Conservation (phyloP, 2,329 filamentous ascomycete genomes). For the Monascus ruber region DNA sequence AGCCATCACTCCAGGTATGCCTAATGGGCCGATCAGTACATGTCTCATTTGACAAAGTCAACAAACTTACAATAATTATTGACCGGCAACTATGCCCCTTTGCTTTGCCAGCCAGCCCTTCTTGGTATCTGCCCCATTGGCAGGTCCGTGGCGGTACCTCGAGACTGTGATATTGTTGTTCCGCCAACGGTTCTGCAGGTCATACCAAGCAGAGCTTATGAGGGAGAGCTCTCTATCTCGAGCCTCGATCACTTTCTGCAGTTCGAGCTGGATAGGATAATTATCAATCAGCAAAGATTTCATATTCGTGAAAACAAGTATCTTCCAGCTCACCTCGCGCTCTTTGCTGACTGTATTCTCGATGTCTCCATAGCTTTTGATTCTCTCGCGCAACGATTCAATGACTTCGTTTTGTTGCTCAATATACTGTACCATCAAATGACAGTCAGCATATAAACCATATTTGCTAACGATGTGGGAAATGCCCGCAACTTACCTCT, state of each 20-base stretch:
- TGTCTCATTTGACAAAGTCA: too few species aligned
- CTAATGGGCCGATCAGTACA: too few species aligned
- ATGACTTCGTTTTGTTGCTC: slow-evolving; percentile 33
- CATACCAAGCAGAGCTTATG: slow-evolving; percentile 37
- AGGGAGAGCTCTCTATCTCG: slow-evolving; percentile 34
- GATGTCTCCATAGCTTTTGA: slow-evolving; percentile 27
- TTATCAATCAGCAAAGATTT: neutral
- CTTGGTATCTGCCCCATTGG: slow-evolving; percentile 25
- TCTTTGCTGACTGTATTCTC: slow-evolving; percentile 27
- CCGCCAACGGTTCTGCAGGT: slow-evolving; percentile 34
- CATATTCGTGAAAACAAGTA: neutral
- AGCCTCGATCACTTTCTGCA: slow-evolving; percentile 29
- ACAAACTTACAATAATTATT: slow-evolving; percentile 7
- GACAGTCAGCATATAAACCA: slow-evolving; percentile 6
- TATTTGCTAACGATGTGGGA: neutral
- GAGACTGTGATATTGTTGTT: slow-evolving; percentile 32
- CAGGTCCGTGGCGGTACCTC: slow-evolving; percentile 25
- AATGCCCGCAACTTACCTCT: slow-evolving; percentile 23
- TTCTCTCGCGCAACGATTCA: slow-evolving; percentile 30
- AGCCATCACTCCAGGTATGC: too few species aligned
- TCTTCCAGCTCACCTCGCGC: slow-evolving; percentile 23
- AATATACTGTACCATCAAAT: slow-evolving; percentile 22
- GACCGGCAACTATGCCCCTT: slow-evolving; percentile 29
- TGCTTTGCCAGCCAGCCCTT: slow-evolving; percentile 36
- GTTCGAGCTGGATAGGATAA: slow-evolving; percentile 21